These are phyloP conservation scores for Suillus plorans DNA, from an alignment of 768 basidiomycete species.

Conservation along the genomic window DNA sequence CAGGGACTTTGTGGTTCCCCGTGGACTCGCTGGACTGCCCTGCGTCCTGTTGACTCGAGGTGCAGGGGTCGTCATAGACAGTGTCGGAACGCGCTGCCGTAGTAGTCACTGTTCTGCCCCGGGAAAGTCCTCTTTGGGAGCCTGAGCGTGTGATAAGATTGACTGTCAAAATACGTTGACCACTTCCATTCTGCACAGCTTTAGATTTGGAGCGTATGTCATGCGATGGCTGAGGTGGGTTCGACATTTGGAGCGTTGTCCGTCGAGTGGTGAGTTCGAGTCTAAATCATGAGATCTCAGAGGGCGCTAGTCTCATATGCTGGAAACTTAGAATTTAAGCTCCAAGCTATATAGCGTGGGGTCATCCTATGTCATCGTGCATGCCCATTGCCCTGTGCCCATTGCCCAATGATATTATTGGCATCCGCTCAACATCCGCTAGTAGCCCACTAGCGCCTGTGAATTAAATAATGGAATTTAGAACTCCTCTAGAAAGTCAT, in stretches of 20 bases:
- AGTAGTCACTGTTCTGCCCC: background rate
- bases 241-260: background rate
- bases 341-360: background rate
- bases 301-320: background rate
- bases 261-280: background rate
- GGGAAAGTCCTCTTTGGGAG: background rate
- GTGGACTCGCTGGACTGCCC: background rate
- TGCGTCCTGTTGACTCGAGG: background rate
- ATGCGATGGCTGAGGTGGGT: background rate
- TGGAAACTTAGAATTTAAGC: background rate
- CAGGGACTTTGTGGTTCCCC: background rate
- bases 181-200: background rate
- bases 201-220: background rate
- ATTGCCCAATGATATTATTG: background rate
- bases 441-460: background rate
- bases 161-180: background rate
- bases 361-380: conserved; percentile 5
- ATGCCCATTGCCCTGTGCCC: background rate
- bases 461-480: background rate
- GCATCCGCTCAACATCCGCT: background rate
- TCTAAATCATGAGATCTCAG: background rate
- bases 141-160: background rate
- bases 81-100: background rate
- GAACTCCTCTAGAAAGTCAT: background rate
- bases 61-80: background rate